Percentiles rank a stretch among this genome's conserved stretches.
Evolutionary conservation across 78 protist genomes (phyloP).

Genomic region (Isochrysis galbana): DNA sequence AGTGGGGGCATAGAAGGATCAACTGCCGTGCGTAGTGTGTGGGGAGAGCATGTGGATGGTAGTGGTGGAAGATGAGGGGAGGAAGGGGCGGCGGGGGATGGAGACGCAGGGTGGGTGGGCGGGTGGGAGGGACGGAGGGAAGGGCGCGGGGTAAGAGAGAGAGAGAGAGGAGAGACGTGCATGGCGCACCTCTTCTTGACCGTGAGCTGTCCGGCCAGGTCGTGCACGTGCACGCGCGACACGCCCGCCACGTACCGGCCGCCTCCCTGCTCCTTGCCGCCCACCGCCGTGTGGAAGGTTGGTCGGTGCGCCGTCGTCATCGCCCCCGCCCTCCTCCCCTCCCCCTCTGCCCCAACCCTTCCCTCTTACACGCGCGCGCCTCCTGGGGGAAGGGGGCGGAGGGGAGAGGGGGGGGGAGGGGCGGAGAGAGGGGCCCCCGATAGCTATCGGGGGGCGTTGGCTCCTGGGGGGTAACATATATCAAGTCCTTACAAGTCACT

Average conservation of each 20-base stretch:
- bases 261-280: background rate
- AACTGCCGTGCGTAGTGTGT: too few species aligned
- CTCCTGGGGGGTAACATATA: background rate
- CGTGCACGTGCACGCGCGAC: background rate
- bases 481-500: too few species aligned
- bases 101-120: too few species aligned
- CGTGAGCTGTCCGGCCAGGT: background rate
- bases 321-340: too few species aligned
- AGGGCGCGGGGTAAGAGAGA: background rate
- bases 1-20: too few species aligned
- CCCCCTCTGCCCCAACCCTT: too few species aligned
- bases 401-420: background rate
- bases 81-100: too few species aligned
- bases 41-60: too few species aligned
- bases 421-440: too few species aligned
- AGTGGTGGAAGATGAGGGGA: too few species aligned
- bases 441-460: background rate
- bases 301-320: conserved; percentile 3
- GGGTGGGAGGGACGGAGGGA: background rate
- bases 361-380: too few species aligned
- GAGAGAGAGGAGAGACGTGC: background rate
- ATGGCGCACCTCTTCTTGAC: background rate
- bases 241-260: background rate
- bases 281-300: background rate
- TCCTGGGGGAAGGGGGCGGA: background rate